These are phyloP conservation scores for Pythium coloratum DNA, from an alignment of 352 stramenopile species.

Conservation along the genomic window DNA sequence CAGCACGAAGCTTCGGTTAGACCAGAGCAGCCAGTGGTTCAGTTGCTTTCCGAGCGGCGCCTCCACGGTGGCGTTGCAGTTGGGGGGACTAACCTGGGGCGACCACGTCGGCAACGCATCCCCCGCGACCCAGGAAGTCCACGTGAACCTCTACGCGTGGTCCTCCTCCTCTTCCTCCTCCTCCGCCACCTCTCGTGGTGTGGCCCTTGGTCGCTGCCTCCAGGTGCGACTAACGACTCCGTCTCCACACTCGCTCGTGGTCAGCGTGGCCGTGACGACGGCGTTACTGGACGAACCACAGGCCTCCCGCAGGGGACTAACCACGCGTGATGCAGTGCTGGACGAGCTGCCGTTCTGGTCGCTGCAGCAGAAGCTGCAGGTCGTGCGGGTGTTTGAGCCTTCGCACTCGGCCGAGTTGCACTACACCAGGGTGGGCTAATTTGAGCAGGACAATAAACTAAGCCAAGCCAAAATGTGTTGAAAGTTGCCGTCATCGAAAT, in stretches of 20 bases:
- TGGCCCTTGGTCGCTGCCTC: slow-evolving; percentile 7
- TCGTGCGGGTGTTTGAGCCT: slow-evolving; percentile 12
- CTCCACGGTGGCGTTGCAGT: slow-evolving; percentile 5
- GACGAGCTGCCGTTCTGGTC: slow-evolving; percentile 10
- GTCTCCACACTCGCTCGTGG: neutral
- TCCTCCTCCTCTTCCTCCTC: neutral
- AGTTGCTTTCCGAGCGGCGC: slow-evolving; percentile 7
- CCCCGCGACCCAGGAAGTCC: neutral
- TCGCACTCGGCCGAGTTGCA: slow-evolving; percentile 3
- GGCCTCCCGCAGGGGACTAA: neutral
- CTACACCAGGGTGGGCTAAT: neutral
- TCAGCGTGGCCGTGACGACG: slow-evolving; percentile 7
- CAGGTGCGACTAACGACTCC: slow-evolving; percentile 8
- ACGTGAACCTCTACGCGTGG: slow-evolving; percentile 17
- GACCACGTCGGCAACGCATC: slow-evolving; percentile 12
- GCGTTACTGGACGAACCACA: neutral
- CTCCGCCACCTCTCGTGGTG: neutral
- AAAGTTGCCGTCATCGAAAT: neutral
- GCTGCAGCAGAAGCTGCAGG: slow-evolving; percentile 10
- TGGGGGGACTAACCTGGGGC: slow-evolving; percentile 7
- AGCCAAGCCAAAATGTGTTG: neutral
- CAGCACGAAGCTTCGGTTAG: slow-evolving; percentile 1
- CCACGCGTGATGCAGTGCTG: neutral
- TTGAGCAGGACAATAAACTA: neutral
- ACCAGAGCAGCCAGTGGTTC: slow-evolving; percentile 15